These are phyloP conservation scores for Toxoplasma gondii DNA, from an alignment of 169 alveolate species.

Conservation along the genomic window DNA sequence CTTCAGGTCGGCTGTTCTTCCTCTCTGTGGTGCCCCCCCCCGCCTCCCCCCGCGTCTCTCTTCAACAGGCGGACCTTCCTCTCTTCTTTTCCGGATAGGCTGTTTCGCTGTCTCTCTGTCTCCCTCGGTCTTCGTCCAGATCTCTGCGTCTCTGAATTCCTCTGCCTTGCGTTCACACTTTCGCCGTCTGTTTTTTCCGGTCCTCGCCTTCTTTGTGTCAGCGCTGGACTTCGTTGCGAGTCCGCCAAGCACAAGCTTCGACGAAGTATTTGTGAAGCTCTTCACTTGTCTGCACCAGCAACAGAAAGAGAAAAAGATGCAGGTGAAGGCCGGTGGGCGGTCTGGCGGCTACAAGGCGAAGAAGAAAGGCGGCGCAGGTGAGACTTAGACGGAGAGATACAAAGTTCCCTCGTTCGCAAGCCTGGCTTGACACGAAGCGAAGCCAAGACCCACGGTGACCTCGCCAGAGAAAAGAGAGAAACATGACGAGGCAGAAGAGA, in stretches of 20 bases:
- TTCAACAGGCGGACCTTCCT: too few species aligned
- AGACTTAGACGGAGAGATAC: too few species aligned
- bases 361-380: background rate
- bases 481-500: too few species aligned
- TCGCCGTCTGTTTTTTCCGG: background rate
- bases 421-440: too few species aligned
- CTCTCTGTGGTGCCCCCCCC: too few species aligned
- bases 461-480: too few species aligned
- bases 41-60: too few species aligned
- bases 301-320: background rate
- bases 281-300: slow-evolving; percentile 8
- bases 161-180: background rate
- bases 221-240: slow-evolving; percentile 43
- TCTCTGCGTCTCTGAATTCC: background rate
- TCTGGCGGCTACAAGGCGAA: background rate
- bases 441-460: too few species aligned
- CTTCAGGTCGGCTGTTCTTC: too few species aligned
- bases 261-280: slow-evolving; percentile 29
- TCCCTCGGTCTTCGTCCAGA: too few species aligned
- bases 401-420: too few species aligned
- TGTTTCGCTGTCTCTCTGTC: background rate
- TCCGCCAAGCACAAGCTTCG: slow-evolving; percentile 39
- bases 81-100: too few species aligned
- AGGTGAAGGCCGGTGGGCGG: slow-evolving; percentile 47
- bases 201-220: background rate